Base-by-base conservation (phyloP, 805 yeast species). In the Kazachstania kunashirensis region DNA sequence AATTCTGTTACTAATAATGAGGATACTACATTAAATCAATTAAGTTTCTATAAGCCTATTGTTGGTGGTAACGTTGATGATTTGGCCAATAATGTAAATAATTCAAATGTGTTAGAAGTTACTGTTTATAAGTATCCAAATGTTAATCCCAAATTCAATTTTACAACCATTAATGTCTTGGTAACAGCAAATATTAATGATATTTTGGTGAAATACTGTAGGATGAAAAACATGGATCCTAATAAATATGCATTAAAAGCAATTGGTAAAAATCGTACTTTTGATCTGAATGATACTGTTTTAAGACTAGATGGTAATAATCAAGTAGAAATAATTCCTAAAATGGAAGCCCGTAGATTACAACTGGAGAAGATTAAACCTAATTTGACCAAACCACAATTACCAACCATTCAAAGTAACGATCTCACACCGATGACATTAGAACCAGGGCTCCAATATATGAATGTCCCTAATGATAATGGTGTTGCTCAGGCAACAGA, bases 241-340 rank as follows among this genome's bases (percentile, higher is more conserved):
- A 57, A 49, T 20, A 61, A 60, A 24, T 66, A 62, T 38, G 50
- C 55, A 5, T 31, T 65, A 13, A 66, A 65, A 40, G 42, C 61
- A 0, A 45, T 50, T 2, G 61, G 55, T 11, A 61, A 62, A 29
- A 52, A 53, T 13, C 36, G 45, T 3, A 37, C 53, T 1, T 39
- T 62, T 6, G 65, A 66, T 38, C 42, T 63, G n/a, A 61, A 64
- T 26, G 67, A 63, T 34, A 55, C 62, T 3, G 60, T 70, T 19
- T 53, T 62, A 20, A 52, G 68, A 3, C 49, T 71, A 9, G 70
- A 67, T 44, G 69, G 67, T 4, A 55, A 60, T 31, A 49, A 53
- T 37, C 54, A 53, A 13, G 50, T 72, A 14, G 75, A 70, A 37
- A 49, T 67, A 5, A 50, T 71, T 3, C 61, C 71, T 1, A 66